These are phyloP conservation scores for Dillenia turbinata DNA, from an alignment of 164 flowering plant genomes.

Conservation along the genomic window DNA sequence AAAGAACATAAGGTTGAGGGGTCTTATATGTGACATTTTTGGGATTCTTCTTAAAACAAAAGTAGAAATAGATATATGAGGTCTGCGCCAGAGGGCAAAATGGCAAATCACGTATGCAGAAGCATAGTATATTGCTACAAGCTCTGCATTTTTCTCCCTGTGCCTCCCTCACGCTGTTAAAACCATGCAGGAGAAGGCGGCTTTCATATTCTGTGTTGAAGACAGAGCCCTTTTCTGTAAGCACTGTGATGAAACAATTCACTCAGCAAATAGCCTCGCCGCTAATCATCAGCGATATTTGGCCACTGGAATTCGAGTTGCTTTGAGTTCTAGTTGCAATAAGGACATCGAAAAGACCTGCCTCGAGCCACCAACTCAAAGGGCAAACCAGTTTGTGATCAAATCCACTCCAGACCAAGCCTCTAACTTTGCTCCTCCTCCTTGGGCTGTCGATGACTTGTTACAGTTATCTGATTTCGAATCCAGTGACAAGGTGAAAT, in stretches of 20 bases:
- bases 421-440: constrained; percentile 32
- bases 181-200: constrained; percentile 69
- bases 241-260: constrained; percentile 89
- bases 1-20: too few relatives aligned
- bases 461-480: constrained; percentile 64
- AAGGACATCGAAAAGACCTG: constrained; percentile 28
- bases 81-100: too few relatives aligned
- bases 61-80: too few relatives aligned
- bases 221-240: constrained; percentile 94
- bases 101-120: too few relatives aligned
- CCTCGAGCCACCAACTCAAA: constrained; percentile 56
- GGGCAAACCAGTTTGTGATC: constrained; percentile 21
- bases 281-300: constrained; percentile 83
- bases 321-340: constrained; percentile 44
- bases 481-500: constrained; percentile 59
- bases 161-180: too few relatives aligned
- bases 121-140: too few relatives aligned
- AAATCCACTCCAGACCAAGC: constrained; percentile 31
- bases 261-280: constrained; percentile 57
- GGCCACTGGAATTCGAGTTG: constrained; percentile 87
- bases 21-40: too few relatives aligned
- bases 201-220: constrained; percentile 95
- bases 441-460: constrained; percentile 84
- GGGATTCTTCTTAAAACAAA: too few relatives aligned
- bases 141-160: too few relatives aligned